Evolutionary conservation across 2,329 filamentous ascomycete species (phyloP), one percentile per base, ranked within the genome.

Genomic region (Epicoccum nigrum): DNA sequence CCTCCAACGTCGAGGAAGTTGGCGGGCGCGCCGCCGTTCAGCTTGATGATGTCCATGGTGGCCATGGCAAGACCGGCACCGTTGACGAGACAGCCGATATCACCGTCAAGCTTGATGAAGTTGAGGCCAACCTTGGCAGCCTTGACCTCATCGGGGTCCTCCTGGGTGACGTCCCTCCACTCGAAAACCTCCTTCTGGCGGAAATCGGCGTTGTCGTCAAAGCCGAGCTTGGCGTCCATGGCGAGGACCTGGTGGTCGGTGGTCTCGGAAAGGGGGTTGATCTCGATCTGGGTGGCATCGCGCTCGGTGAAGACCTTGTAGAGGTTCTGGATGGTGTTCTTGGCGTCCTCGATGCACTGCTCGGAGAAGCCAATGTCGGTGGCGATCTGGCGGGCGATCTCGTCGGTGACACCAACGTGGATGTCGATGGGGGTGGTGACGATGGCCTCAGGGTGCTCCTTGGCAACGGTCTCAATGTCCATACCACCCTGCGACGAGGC

Each of bases 11-110:
- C 94, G 67, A 99, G 84, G 87, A 99, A 99, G 86, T 99, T 99
- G 68, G 94, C 94, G 58, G 94, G 94, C 72, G 86, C 82, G 60
- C 94, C 94, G 67, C 94, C 94, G 80, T 97, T 99, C 59, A 99
- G 86, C 86, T 99, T 97, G 85, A 99, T 99, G 77, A 99, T 97
- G 78, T 99, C 94, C 94, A 99, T 99, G 75, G 94, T 99, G 59
- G 94, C 94, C 94, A 99, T 99, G 79, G 94, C 94, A 64, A 99
- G 89, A 81, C 94, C 94, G 70, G 94, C 94, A 75, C 94, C 94
- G 81, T 99, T 99, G 81, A 99, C 94, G 55, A 97, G 84, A 83
- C 94, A 99, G 78, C 94, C 94, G 75, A 99, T 99, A 75, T 99
- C 94, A 75, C 94, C 94, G 74, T 97, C 94, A 56, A 99, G 88